A percentile compares a stretch with the other conserved stretches of the same genome.
Evolutionary conservation across 2,329 filamentous ascomycete genomes (phyloP).

Genomic region (Phoma sp.): DNA sequence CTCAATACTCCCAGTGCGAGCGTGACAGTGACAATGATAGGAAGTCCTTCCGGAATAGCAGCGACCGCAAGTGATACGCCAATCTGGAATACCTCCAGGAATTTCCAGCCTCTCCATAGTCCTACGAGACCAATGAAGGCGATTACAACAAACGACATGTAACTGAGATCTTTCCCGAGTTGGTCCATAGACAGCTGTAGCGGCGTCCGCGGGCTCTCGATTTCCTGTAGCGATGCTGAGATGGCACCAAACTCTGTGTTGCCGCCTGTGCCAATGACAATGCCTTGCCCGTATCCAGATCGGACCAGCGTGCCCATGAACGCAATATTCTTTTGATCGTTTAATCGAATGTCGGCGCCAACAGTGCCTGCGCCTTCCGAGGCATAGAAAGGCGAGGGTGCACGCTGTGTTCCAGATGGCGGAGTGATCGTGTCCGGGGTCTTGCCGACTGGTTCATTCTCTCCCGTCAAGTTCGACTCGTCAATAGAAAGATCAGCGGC

Average conservation of each 20-base stretch:
- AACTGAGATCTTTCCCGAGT: constrained; percentile 94
- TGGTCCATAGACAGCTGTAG: constrained; percentile 96
- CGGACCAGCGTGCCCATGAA: constrained; percentile 98
- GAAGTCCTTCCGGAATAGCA: constrained; percentile 92
- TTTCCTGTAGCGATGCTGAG: constrained; percentile 90
- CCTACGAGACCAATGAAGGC: constrained; percentile 91
- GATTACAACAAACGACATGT: constrained; percentile 95
- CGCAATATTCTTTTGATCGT: constrained; percentile 86
- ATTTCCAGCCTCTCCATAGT: constrained; percentile 84
- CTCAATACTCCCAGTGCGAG: constrained; percentile 92
- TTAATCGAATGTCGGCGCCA: constrained; percentile 71
- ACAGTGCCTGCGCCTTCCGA: constrained; percentile 66
- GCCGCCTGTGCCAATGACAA: constrained; percentile 95
- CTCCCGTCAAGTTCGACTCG: constrained; percentile 94
- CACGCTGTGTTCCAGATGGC: constrained; percentile 51
- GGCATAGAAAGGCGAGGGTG: constrained; percentile 64
- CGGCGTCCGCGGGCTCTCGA: constrained; percentile 92
- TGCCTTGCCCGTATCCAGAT: constrained; percentile 91
- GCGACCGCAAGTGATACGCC: constrained; percentile 96
- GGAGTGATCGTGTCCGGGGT: constrained; percentile 67
- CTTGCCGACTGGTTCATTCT: constrained; percentile 91
- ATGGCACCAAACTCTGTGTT: constrained; percentile 97
- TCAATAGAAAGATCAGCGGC: constrained; percentile 92
- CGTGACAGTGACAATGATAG: constrained; percentile 98
- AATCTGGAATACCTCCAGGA: constrained; percentile 96